Conservation (phyloP, 495 filamentous ascomycete genomes). For the Aspergillus sclerotiicarbonarius region DNA sequence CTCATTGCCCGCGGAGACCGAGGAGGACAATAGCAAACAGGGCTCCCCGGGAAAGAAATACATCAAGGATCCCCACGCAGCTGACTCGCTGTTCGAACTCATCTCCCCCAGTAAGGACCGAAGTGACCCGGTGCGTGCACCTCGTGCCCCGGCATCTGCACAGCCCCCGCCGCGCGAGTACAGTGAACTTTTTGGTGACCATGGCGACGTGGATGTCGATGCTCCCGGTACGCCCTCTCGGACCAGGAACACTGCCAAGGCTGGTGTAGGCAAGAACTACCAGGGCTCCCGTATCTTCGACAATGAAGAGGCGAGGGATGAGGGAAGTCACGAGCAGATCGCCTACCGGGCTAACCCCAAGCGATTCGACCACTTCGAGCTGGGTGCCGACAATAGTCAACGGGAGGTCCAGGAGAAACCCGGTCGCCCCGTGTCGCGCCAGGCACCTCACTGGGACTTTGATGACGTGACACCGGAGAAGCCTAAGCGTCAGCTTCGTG, state of each 20-base stretch:
- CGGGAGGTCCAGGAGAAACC: slow-evolving; percentile 38
- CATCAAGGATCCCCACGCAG: slow-evolving; percentile 70
- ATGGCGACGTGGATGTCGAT: slow-evolving; percentile 34
- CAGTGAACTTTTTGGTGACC: slow-evolving; percentile 60
- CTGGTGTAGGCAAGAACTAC: slow-evolving; percentile 62
- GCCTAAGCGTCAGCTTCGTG: slow-evolving; percentile 47
- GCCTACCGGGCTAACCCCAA: slow-evolving; percentile 62
- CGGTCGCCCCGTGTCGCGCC: slow-evolving; percentile 55
- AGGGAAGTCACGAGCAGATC: slow-evolving; percentile 40
- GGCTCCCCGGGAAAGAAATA: slow-evolving; percentile 47
- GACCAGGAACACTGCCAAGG: slow-evolving; percentile 57
- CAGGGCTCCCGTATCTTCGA: slow-evolving; percentile 65
- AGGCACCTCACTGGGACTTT: slow-evolving; percentile 75
- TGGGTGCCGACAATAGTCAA: slow-evolving; percentile 58
- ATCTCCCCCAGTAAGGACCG: slow-evolving; percentile 36
- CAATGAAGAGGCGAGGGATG: slow-evolving; percentile 43
- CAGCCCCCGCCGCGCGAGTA: slow-evolving; percentile 63
- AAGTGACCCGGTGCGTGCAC: slow-evolving; percentile 33
- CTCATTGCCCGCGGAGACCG: slow-evolving; percentile 14
- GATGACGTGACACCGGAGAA: slow-evolving; percentile 81
- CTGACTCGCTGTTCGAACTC: slow-evolving; percentile 53
- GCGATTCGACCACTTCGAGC: slow-evolving; percentile 86
- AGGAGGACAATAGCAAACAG: slow-evolving; percentile 35
- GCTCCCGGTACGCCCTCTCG: slow-evolving; percentile 50
- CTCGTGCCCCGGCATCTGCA: slow-evolving; percentile 48